Conservation (phyloP, 116 monocot genomes). For the Trichopus zeylanicus region DNA sequence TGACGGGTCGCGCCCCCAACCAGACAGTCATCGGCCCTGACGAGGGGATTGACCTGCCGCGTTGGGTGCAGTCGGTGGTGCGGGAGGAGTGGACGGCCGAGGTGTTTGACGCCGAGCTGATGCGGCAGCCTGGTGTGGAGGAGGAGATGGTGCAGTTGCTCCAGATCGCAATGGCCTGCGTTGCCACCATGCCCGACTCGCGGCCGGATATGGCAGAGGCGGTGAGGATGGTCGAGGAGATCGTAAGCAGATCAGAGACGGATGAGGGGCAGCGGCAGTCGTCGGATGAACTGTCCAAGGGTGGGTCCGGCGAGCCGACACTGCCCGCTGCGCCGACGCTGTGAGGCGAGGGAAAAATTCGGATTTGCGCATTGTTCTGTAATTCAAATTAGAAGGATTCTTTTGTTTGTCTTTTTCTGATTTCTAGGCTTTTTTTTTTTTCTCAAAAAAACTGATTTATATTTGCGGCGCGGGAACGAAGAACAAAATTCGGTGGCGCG, state of each 20-base stretch:
- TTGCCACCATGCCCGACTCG: constrained; percentile 44
- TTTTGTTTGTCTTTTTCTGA: neutral
- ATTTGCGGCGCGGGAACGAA: no score
- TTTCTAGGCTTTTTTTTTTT: no score
- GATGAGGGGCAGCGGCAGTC: constrained; percentile 26
- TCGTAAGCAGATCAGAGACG: constrained; percentile 21
- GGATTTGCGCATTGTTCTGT: neutral
- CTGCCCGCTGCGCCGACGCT: constrained; percentile 31
- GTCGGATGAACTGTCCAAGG: constrained; percentile 35
- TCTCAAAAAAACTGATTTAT: no score
- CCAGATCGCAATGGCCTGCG: constrained; percentile 46
- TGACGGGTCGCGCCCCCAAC: constrained; percentile 36
- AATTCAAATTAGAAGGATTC: neutral
- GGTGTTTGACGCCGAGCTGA: constrained; percentile 39
- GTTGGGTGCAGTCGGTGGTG: constrained; percentile 56
- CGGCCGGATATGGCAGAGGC: constrained; percentile 54
- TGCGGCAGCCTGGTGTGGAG: constrained; percentile 14
- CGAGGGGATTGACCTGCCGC: constrained; percentile 34
- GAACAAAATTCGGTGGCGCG: no score
- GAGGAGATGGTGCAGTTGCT: constrained; percentile 53
- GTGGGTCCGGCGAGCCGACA: constrained; percentile 22
- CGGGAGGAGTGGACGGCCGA: constrained; percentile 55
- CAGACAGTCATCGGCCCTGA: constrained; percentile 19
- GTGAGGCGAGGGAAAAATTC: neutral
- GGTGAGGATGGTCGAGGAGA: constrained; percentile 65